Evolutionary conservation across 1,284 basidiomycete genomes (phyloP), one percentile per base, ranked within the genome.

Genomic region (Leccinum griseonigrum): DNA sequence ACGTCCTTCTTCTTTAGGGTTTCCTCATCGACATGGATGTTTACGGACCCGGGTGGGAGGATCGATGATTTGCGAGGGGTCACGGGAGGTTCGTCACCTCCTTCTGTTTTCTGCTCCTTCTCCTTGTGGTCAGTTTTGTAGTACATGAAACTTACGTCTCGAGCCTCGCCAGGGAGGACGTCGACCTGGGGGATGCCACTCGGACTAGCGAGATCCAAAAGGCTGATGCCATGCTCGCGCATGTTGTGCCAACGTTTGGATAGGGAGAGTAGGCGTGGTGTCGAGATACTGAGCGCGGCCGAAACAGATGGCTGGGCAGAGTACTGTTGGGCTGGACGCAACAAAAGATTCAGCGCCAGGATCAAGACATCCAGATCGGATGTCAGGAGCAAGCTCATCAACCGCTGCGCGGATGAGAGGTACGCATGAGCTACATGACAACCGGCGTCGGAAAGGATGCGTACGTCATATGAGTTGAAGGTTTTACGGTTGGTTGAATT

Each of bases 401-500:
- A 81, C 65, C 95, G 91, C 95, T 97, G 71, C 34, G 59, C 60
- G 32, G 2, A 14, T 26, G 11, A 56, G 10, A 59, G 34, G 63
- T 50, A 60, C 46, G 59, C 65, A 62, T 72, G 48, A 63, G 68
- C 50, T 48, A 68, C 59, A 65, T 53, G 60, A 58, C 16, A 54
- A 52, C 50, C 16, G 59, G 43, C 54, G 36, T 48, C 2, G 31
- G 57, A 57, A 55, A 60, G 56, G 36, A 38, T 26, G 78, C 94
- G 77, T 77, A 97, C 96, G 75, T 99, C 97, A 75, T 98, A 99
- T 3, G 95, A 98, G 64, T 87, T 90, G 78, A 93, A 99, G 63
- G 96, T 91, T 81, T 98, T 99, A 72, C 97, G 84, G 74, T 97
- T 99, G 54, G 97, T 99, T 62, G 96, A 97, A 76, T 98, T 98